Conservation (phyloP, 495 filamentous ascomycete genomes). For the Astrocystis sublimbata region DNA sequence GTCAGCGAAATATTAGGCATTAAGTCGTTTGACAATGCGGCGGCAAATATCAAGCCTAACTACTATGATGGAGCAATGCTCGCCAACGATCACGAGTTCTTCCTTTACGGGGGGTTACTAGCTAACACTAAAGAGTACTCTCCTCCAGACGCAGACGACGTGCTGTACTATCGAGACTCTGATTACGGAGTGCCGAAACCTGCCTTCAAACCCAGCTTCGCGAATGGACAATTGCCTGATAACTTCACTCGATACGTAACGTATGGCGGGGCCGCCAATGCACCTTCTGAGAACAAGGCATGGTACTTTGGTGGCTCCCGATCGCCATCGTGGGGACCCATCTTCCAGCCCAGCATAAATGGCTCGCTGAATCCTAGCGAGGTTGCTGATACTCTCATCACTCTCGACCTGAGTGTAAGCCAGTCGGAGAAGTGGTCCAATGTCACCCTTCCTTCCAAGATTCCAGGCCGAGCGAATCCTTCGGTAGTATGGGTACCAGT, state of each 20-base stretch:
- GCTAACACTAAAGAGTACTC: conserved; percentile 18
- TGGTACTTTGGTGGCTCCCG: conserved; percentile 72
- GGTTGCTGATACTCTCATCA: conserved; percentile 57
- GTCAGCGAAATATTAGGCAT: conserved; percentile 51
- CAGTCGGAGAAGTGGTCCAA: conserved; percentile 55
- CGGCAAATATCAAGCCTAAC: conserved; percentile 60
- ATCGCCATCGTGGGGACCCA: conserved; percentile 45
- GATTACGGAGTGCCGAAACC: conserved; percentile 45
- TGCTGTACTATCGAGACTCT: conserved; percentile 54
- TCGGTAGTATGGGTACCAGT: conserved; percentile 74
- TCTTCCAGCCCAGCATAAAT: conserved; percentile 40
- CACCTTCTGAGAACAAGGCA: conserved; percentile 69
- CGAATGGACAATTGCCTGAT: conserved; percentile 36
- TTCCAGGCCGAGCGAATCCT: conserved; percentile 59
- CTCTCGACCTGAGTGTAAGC: conserved; percentile 59
- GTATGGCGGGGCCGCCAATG: conserved; percentile 62
- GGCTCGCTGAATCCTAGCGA: conserved; percentile 33
- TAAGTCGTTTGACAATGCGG: conserved; percentile 46
- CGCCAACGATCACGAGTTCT: conserved; percentile 63
- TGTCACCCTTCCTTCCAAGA: conserved; percentile 48
- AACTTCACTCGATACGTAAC: conserved; percentile 63
- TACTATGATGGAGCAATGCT: conserved; percentile 66
- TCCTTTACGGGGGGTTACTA: conserved; percentile 51
- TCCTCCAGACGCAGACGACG: conserved; percentile 37
- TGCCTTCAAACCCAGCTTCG: conserved; percentile 46